Conservation (phyloP, 305 asterid genomes). For the Nicotiana rustica region DNA sequence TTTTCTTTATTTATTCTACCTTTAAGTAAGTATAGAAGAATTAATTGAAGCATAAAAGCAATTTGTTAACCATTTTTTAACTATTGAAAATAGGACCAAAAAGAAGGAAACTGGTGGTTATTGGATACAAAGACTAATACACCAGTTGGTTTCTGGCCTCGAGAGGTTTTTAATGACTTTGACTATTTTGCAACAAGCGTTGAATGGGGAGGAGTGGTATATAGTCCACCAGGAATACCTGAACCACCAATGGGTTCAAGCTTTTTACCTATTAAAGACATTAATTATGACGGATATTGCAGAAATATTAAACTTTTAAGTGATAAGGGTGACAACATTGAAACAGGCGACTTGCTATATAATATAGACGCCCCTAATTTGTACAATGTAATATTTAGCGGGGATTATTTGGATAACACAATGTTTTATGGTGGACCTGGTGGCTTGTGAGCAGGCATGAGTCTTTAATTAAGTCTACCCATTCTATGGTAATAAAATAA, state of each 20-base stretch:
- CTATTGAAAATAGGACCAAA: no score
- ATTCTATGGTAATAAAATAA: neutral
- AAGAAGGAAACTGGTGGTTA: no score
- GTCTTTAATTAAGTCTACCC: no score
- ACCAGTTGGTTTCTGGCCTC: no score
- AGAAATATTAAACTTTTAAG: neutral
- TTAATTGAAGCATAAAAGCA: no score
- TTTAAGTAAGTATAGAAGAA: no score
- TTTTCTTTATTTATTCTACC: neutral
- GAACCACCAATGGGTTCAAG: conserved; percentile 18
- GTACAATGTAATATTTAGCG: neutral
- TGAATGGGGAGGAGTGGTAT: conserved; percentile 13
- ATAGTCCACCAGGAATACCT: neutral
- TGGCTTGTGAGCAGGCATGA: neutral
- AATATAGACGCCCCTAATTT: neutral
- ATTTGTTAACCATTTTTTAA: no score
- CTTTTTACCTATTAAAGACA: neutral
- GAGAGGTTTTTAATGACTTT: no score
- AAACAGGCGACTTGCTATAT: neutral
- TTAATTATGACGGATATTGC: neutral
- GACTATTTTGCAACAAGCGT: neutral
- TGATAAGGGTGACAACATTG: neutral
- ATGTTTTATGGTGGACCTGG: conserved; percentile 28
- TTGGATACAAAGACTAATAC: no score
- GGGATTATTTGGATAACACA: neutral